These are phyloP conservation scores for Ilex asprella DNA, from an alignment of 257 asterid species.

Conservation along the genomic window DNA sequence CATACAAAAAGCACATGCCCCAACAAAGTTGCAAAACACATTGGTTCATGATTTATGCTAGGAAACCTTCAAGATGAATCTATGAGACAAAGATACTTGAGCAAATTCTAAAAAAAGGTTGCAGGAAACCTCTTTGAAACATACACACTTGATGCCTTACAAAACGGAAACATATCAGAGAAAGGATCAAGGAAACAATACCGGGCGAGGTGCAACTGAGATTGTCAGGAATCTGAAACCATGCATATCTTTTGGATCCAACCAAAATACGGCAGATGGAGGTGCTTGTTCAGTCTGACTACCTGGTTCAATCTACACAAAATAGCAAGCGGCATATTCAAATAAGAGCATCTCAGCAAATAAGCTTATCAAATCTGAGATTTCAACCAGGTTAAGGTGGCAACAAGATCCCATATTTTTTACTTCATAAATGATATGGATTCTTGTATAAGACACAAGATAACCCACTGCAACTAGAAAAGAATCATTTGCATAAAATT, in stretches of 20 bases:
- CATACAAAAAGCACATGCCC: no score
- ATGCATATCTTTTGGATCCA: conserved; percentile 71
- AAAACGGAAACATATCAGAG: neutral
- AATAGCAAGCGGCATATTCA: conserved; percentile 19
- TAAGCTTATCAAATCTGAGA: neutral
- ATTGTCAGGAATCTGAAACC: conserved; percentile 85
- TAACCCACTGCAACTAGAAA: neutral
- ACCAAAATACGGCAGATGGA: conserved; percentile 92
- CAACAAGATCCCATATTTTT: neutral
- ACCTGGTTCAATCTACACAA: conserved; percentile 86
- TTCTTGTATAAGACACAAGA: neutral
- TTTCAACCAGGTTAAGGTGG: neutral
- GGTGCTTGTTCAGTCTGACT: conserved; percentile 98
- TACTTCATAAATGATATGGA: no score
- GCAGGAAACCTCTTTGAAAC: neutral
- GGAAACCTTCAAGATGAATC: no score
- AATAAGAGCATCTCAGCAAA: neutral
- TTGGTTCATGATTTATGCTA: no score
- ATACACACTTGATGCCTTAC: no score
- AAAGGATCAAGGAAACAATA: conserved; percentile 14
- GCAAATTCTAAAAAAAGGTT: neutral
- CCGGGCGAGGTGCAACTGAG: conserved; percentile 98
- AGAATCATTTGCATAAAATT: neutral
- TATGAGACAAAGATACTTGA: no score
- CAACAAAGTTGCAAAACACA: no score